Base-by-base conservation (phyloP, 345 rosid species). In the Syzygium jambos region DNA sequence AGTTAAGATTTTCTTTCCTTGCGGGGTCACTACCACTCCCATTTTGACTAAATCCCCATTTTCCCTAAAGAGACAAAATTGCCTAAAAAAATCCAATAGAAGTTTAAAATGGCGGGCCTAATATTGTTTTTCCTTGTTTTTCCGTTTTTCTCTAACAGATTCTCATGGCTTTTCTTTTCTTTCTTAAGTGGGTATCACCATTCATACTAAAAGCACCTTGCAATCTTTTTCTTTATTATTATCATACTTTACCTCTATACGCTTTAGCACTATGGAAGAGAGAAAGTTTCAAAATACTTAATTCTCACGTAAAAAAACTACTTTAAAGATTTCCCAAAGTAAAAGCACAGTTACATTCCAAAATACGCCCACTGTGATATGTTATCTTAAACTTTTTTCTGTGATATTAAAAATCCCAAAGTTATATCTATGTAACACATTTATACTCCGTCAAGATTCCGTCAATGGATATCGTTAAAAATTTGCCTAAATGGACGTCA, bases 401-500 rank as follows among this genome's bases (percentile, higher is more conserved):
- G 2, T 19, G 7, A 38, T 49, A 73, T 2, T 7, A 38, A 38
- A 73, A 34, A 38, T 19, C 7, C 10, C 22, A 9, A 34, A 68
- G 2, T 68, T 68, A 2, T 73, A 73, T 38, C 4, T 5, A 3
- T 73, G 27, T 73, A 12, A 38, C 25, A 38, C 12, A 38, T 73
- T 73, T 38, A 38, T 14, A 7, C 0, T 73, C 11, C 2, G 2
- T 19, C 82, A 38, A 73, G 14, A 73, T 73, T 73, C 7, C 0
- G 4, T 38, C 12, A 73, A 73, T 73, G 25, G 17, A 25, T 7
- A 73, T 73, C 15, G 0, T 38, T 22, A 73, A 73, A 34, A 19
- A n/a, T 61, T 19, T 13, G 0, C 34, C 34, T 61, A 61, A 1
- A 61, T n/a, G 9, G 2, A n/a, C 0, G 17, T 9, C 2, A 3